Base-by-base conservation (phyloP, 1,139 yeast species). In the Diutina sp. region DNA sequence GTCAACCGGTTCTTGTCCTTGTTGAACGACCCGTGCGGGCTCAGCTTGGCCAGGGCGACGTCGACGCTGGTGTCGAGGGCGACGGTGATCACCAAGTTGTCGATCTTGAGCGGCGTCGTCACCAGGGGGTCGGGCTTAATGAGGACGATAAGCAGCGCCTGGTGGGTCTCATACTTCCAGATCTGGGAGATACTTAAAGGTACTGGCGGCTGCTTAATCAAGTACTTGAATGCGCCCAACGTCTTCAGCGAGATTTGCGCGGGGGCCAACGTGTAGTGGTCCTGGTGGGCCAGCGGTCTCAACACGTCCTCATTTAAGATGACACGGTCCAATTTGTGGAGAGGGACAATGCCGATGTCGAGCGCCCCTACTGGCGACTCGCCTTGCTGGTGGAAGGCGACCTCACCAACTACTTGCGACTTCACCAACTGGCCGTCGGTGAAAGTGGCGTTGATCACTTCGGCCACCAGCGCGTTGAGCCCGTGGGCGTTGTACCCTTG, bases 11-110 rank as follows among this genome's bases (percentile, higher is more conserved):
- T 87, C 65, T 83, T 84, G 55, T 89, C 97, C 66, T 82, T 85
- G 69, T 85, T 89, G 74, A 90, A 90, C 0, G 95, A 81, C 56
- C 97, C 98, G 58, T 87, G 84, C 4, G 98, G 98, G 66, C 87
- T 88, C 12, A 96, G 87, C 59, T 90, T 83, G 0, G 97, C 97
- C 30, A 90, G 79, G 1, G 78, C 72, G 3, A 86, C 77, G 30
- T 83, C 79, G 46, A 76, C 72, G 16, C 65, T 63, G 21, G 60
- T 56, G 53, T 66, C 69, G 58, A 76, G 68, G 5, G 90, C 83
- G 6, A 88, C 95, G 12, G 88, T 82, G 9, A 91, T 83, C 41
- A 83, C 77, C 56, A 90, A 74, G 63, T 86, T 87, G 29, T 80
- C 77, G 6, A 50, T 18, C 45, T 29, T 29, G 21, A 9, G 8